These are phyloP conservation scores for Withania somnifera DNA, from an alignment of 305 asterid genomes.

Conservation along the genomic window DNA sequence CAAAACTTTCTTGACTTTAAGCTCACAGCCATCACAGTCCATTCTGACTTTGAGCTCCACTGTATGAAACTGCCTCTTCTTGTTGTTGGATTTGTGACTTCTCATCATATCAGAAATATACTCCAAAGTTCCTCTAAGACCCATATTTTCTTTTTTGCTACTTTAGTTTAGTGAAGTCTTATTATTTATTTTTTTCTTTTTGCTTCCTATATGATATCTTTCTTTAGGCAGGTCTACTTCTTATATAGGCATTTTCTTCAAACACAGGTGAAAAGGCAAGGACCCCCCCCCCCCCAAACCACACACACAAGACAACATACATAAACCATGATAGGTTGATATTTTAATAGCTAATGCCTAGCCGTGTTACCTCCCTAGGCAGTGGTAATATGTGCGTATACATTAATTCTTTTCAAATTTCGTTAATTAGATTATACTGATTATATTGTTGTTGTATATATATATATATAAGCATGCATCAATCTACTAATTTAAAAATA, in stretches of 20 bases:
- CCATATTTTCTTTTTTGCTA: slow-evolving; percentile 22
- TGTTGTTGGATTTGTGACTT: slow-evolving; percentile 20
- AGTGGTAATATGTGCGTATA: no score
- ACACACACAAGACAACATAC: neutral
- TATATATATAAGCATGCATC: no score
- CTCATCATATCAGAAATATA: slow-evolving; percentile 40
- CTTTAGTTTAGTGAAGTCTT: neutral
- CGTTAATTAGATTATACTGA: no score
- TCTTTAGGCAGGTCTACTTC: no score
- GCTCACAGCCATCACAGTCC: slow-evolving; percentile 93
- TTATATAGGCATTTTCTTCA: neutral
- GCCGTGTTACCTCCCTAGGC: no score
- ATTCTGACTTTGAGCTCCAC: slow-evolving; percentile 71
- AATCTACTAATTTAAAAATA: no score
- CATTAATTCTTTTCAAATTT: no score
- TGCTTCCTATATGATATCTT: neutral
- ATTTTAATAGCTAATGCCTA: no score
- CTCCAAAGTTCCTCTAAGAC: slow-evolving; percentile 45
- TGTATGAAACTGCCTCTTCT: slow-evolving; percentile 32
- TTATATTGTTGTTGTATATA: no score
- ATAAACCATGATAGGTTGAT: neutral
- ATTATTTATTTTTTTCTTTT: neutral
- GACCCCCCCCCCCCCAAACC: neutral
- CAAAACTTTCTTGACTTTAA: slow-evolving; percentile 67
- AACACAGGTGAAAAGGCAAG: neutral